Base-by-base conservation (phyloP, 2,329 filamentous ascomycete species). In the Zalaria sp. region DNA sequence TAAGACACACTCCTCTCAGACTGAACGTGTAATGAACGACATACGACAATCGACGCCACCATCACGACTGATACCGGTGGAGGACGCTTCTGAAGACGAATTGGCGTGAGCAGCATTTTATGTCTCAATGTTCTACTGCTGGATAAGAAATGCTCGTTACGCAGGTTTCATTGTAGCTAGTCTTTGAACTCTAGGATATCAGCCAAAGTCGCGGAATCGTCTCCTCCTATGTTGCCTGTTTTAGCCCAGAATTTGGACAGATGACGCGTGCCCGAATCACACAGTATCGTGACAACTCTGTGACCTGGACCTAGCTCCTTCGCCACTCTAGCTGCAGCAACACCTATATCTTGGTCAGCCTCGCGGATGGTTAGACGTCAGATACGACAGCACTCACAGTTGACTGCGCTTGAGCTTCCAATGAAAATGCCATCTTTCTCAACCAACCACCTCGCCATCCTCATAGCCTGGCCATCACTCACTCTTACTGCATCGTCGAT, bases 381-480 rank as follows among this genome's bases (percentile, higher is more conserved):
- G n/a, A 36, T 29, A 25, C 29, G 27, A 42, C 35, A 25, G 42
- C 27, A 65, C 72, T 61, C 55, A 71, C 88, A 94, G 60, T 98
- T 98, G 40, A 98, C 89, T n/a, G 88, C 83, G 60, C 83, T 94
- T 59, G 86, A 94, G 59, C 88, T 94, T 5, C 91, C 93, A 34
- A 88, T 72, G 55, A 98, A 98, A 41, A 98, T 79, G 5, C 91
- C 91, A 60, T 98, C 91, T 48, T 88, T 82, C 64, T 96, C 88
- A 5, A 95, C 89, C 34, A 98, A 66, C 86, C 87, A 96, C 47
- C 85, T 72, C n/a, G 89, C 91, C 91, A 98, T 98, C 42, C 72
- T 73, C 58, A 84, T 78, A 8, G 91, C 91, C 66, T 98, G 88
- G 39, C 78, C 75, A 60, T 98, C 93, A 3, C 77, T 84, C 9